phyloP scores from a whole-genome alignment of 176 grass and related monocot genomes.

The Poa pratensis region DNA sequence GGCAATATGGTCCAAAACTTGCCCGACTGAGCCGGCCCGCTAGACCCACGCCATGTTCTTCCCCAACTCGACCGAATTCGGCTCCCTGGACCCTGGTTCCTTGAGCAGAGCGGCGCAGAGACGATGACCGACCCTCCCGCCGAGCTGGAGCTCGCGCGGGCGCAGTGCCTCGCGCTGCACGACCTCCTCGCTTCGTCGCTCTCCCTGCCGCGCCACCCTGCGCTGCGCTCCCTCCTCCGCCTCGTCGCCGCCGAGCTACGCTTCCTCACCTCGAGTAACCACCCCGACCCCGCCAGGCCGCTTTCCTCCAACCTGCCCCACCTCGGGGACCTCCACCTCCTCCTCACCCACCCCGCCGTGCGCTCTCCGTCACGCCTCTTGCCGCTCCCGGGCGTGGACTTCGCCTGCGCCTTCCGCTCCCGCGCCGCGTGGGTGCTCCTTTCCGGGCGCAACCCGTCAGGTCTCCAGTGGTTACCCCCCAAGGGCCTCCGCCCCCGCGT shows the following conservation, averaged over 20 bases:
- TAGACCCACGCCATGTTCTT: not conserved
- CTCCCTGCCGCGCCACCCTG: conserved; percentile 39
- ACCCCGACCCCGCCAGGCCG: conserved; percentile 19
- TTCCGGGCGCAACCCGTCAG: conserved; percentile 75
- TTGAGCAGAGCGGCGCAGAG: not conserved
- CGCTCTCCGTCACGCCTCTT: conserved; percentile 61
- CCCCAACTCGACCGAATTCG: conserved; percentile 3
- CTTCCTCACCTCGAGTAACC: conserved; percentile 49
- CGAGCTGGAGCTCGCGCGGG: conserved; percentile 37
- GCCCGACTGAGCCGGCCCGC: not conserved
- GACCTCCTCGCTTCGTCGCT: conserved; percentile 44
- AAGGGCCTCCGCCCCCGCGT: conserved; percentile 54
- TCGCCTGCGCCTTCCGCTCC: conserved; percentile 65
- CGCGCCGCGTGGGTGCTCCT: conserved; percentile 69
- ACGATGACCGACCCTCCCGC: conserved; percentile 46
- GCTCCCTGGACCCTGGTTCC: not conserved
- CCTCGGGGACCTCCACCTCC: conserved; percentile 63
- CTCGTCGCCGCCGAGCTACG: conserved; percentile 72
- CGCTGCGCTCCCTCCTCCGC: conserved; percentile 53
- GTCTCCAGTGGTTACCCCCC: conserved; percentile 48
- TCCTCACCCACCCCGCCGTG: conserved; percentile 79
- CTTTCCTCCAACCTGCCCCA: conserved; percentile 87
- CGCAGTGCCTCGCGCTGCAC: conserved; percentile 58
- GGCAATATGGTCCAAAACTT: not conserved
- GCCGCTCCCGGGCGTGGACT: conserved; percentile 61